Evolutionary conservation across 2,329 filamentous ascomycete genomes (phyloP).

Genomic region (Nemania sp.): DNA sequence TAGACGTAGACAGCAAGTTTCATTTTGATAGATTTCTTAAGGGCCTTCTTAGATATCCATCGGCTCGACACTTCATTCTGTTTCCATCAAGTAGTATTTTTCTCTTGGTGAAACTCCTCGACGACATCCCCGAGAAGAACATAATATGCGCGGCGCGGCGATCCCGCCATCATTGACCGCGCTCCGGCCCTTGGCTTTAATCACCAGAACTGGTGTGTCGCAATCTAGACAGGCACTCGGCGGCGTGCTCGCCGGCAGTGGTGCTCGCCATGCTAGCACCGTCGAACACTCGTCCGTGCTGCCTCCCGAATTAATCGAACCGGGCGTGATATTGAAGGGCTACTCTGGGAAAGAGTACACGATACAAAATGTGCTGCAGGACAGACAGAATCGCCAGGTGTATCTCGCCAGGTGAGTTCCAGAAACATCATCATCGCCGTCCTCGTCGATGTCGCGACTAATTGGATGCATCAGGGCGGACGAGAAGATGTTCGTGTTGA

Average conservation of each 20-base stretch:
- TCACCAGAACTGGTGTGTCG: constrained; percentile 34
- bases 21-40: not conserved
- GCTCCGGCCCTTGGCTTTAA: constrained; percentile 34
- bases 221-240: constrained; percentile 31
- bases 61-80: constrained; percentile 4
- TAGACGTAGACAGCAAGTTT: constrained; percentile 16
- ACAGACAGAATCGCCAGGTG: constrained; percentile 42
- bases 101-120: constrained; percentile 5
- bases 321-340: constrained; percentile 38
- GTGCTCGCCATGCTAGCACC: constrained; percentile 36
- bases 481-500: constrained; percentile 42
- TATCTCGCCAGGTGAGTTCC: constrained; percentile 42
- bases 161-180: constrained; percentile 36
- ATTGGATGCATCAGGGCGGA: constrained; percentile 32
- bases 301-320: constrained; percentile 32
- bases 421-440: not conserved
- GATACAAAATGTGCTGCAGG: constrained; percentile 43
- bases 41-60: not conserved
- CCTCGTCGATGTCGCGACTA: not conserved
- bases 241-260: constrained; percentile 20
- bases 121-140: constrained; percentile 2
- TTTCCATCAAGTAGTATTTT: constrained; percentile 1
- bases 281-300: constrained; percentile 30
- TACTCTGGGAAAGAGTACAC: constrained; percentile 42
- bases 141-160: constrained; percentile 38